Conservation (phyloP, 768 basidiomycete species). For the Rhizopogon salebrosus region DNA sequence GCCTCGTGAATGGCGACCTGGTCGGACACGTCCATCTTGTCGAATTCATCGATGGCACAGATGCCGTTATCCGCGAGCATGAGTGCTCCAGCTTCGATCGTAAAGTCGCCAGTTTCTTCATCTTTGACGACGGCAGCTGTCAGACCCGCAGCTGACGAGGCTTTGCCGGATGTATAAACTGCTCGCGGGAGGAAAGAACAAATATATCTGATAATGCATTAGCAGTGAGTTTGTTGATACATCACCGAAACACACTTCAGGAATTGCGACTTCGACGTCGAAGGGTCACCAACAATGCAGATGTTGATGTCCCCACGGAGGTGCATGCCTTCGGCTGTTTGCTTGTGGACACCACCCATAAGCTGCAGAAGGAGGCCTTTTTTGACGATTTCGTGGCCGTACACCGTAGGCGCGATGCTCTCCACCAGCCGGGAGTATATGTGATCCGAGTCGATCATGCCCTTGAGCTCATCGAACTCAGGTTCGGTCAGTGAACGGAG, state of each 20-base stretch:
- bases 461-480: conserved; percentile 90
- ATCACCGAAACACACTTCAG: conserved; percentile 64
- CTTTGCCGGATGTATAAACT: conserved; percentile 99
- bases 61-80: conserved; percentile 99
- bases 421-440: conserved; percentile 93
- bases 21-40: conserved; percentile 99
- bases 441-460: conserved; percentile 91
- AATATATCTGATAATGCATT: conserved; percentile 63
- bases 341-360: conserved; percentile 98
- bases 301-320: conserved; percentile 98
- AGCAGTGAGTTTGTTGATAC: background rate
- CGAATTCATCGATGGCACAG: conserved; percentile 99
- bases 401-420: conserved; percentile 96
- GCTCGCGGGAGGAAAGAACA: conserved; percentile 97
- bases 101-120: conserved; percentile 98
- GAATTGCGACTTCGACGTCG: conserved; percentile 98
- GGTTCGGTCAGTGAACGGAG: conserved; percentile 86
- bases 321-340: conserved; percentile 94
- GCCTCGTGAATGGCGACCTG: conserved; percentile 99
- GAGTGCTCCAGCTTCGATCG: conserved; percentile 96
- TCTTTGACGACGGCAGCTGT: conserved; percentile 98
- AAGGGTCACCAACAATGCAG: conserved; percentile 96
- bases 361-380: conserved; percentile 94
- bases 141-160: conserved; percentile 96
- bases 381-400: conserved; percentile 98